These are phyloP conservation scores for Diplodia sapinea DNA, from an alignment of 2,329 filamentous ascomycete genomes.

Conservation along the genomic window DNA sequence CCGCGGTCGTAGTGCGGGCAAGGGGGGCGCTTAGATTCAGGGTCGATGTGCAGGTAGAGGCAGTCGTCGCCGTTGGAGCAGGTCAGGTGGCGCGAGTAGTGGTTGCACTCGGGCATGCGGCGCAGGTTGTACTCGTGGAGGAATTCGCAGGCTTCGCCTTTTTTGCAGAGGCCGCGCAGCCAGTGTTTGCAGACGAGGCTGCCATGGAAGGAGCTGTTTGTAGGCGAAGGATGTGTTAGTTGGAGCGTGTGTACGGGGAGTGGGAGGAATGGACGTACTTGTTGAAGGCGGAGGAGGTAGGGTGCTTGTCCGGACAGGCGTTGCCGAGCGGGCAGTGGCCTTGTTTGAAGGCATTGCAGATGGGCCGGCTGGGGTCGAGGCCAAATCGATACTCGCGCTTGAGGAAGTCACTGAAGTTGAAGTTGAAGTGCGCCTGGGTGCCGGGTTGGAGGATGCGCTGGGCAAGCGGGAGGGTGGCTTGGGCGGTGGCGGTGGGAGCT, in stretches of 20 bases:
- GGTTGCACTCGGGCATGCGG: constrained; percentile 98
- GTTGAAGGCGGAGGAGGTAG: constrained; percentile 66
- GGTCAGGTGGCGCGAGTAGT: constrained; percentile 90
- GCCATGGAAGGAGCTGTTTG: constrained; percentile 34
- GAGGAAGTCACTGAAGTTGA: constrained; percentile 86
- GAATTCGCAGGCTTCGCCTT: constrained; percentile 96
- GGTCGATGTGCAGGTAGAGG: constrained; percentile 87
- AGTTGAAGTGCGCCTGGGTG: constrained; percentile 61
- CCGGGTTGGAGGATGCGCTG: constrained; percentile 41
- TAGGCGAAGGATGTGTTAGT: neutral
- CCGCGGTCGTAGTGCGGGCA: constrained; percentile 89
- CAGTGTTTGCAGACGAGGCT: constrained; percentile 97
- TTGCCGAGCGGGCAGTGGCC: constrained; percentile 87
- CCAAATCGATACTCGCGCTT: constrained; percentile 83
- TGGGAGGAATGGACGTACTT: constrained; percentile 55
- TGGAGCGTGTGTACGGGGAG: constrained; percentile 34
- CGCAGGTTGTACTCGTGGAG: constrained; percentile 98
- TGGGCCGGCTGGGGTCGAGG: constrained; percentile 70
- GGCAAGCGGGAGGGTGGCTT: constrained; percentile 35
- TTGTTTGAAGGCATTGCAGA: constrained; percentile 84
- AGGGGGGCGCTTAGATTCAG: constrained; percentile 67
- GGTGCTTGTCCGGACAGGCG: constrained; percentile 84
- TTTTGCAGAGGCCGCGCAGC: constrained; percentile 96
- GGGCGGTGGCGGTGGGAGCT: constrained; percentile 4
- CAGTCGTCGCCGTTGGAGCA: constrained; percentile 98